These are phyloP conservation scores for Conticribra weissflogii DNA, from an alignment of 108 stramenopile species.

Conservation along the genomic window DNA sequence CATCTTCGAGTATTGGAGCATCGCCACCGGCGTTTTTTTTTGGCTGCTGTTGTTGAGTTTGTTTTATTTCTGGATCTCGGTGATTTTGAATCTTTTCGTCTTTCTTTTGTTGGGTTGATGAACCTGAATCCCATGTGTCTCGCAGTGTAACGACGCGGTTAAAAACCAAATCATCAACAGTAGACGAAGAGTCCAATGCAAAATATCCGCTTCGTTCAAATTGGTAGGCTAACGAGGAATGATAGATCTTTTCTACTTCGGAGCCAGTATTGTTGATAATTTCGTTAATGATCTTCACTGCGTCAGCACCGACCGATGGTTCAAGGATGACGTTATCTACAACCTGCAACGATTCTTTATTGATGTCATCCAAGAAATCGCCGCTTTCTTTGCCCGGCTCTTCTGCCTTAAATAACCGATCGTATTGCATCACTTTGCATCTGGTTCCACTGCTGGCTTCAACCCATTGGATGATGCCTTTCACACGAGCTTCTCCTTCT, in stretches of 20 bases:
- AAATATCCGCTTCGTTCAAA: slow-evolving; percentile 92
- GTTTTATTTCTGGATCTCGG: slow-evolving; percentile 22
- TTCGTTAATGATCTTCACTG: slow-evolving; percentile 43
- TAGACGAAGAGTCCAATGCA: slow-evolving; percentile 72
- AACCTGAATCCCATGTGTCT: slow-evolving; percentile 78
- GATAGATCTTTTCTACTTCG: slow-evolving; percentile 45
- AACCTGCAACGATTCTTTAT: slow-evolving; percentile 76
- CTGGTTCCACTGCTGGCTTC: slow-evolving; percentile 64
- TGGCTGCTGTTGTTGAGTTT: slow-evolving; percentile 25
- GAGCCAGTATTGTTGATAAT: slow-evolving; percentile 15
- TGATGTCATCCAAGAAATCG: slow-evolving; percentile 82
- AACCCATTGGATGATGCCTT: slow-evolving; percentile 95
- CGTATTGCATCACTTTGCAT: slow-evolving; percentile 83
- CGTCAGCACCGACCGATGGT: slow-evolving; percentile 72
- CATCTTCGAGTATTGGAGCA: slow-evolving; percentile 63
- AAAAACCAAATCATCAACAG: slow-evolving; percentile 71
- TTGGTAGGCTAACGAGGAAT: slow-evolving; percentile 75
- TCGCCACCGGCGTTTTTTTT: slow-evolving; percentile 17
- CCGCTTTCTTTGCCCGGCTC: slow-evolving; percentile 85
- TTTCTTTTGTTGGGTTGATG: slow-evolving; percentile 21
- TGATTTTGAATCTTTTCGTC: no score
- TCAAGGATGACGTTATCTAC: slow-evolving; percentile 72
- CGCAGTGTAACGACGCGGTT: slow-evolving; percentile 88
- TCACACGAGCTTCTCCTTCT: slow-evolving; percentile 78
- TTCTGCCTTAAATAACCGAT: slow-evolving; percentile 82